Evolutionary conservation across 2,329 filamentous ascomycete genomes (phyloP).

Genomic region (Neopestalotiopsis sp.): DNA sequence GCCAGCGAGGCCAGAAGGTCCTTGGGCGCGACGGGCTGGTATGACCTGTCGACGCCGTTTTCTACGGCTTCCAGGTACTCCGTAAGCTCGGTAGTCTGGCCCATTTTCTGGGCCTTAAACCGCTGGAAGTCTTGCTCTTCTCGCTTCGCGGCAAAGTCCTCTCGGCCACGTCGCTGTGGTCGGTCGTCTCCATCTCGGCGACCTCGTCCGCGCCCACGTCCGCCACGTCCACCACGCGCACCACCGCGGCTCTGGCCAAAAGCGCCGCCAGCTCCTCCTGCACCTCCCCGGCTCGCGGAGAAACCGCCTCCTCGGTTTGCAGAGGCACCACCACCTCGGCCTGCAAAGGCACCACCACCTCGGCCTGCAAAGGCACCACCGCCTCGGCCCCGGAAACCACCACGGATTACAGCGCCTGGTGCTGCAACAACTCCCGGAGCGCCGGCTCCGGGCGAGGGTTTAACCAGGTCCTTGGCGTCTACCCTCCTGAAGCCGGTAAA

Average conservation of each 20-base stretch:
- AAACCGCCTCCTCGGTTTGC: slow-evolving; percentile 17
- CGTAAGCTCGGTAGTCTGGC: slow-evolving; percentile 29
- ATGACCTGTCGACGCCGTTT: slow-evolving; percentile 35
- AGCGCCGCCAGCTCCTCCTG: slow-evolving; percentile 13
- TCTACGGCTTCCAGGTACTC: slow-evolving; percentile 34
- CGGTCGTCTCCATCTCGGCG: slow-evolving; percentile 20
- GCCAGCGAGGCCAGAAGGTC: slow-evolving; percentile 38
- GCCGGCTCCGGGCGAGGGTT: neutral
- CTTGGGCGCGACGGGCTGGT: slow-evolving; percentile 36
- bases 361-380: slow-evolving; percentile 17
- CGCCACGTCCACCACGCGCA: neutral
- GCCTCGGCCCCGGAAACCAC: slow-evolving; percentile 28
- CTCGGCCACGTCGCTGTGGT: neutral
- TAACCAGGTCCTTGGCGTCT: neutral
- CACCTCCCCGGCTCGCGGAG: slow-evolving; percentile 17
- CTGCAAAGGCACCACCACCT: slow-evolving; percentile 16
- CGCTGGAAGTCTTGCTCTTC: slow-evolving; percentile 23
- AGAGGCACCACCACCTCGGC: slow-evolving; percentile 6
- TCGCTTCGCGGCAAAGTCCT: slow-evolving; percentile 13
- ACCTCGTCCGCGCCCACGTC: slow-evolving; percentile 11
- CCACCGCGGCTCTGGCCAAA: slow-evolving; percentile 5
- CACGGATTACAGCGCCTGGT: slow-evolving; percentile 26
- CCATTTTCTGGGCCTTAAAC: slow-evolving; percentile 6
- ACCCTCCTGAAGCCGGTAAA: slow-evolving; percentile 22
- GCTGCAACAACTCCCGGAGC: neutral